Base-by-base conservation (phyloP, 1,284 basidiomycete genomes). In the Leccinum pseudoinsigne region DNA sequence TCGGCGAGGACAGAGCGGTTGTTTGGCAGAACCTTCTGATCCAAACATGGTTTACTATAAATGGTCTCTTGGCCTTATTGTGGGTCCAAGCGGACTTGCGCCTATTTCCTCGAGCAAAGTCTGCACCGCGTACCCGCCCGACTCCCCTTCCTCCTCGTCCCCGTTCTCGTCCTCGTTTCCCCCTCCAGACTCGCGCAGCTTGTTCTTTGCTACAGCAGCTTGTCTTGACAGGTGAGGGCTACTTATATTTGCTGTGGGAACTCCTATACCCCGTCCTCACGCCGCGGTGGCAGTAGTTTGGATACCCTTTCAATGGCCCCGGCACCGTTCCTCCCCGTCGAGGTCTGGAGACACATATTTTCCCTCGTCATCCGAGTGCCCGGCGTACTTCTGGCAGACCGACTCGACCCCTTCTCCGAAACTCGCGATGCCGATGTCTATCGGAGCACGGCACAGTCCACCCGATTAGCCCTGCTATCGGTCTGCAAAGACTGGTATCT, bases 401-500 rank as follows among this genome's bases (percentile, higher is more conserved):
- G 66, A 57, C 65, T 64, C 53, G 75, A 77, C 51, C 75, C 75
- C 40, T 74, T 76, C 61, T 61, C 66, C 38, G 70, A 76, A 59
- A 56, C 66, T 12, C 63, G 64, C 9, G 62, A 66, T 7, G 45
- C 58, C 34, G 66, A 72, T 47, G 50, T 64, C 31, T 70, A 69
- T 23, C 68, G 67, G 68, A 61, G 62, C 51, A n/a, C 59, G 57
- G 57, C 61, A 18, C 21, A 62, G 4, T 61, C 68, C 4, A 56
- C 66, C n/a, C 64, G 66, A 5, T 65, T 26, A 2, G 60, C 70
- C 10, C 66, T 74, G 11, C 34, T 73, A 9, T 51, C 66, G 18
- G 73, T 82, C 42, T 76, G 75, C 63, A 76, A 71, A 4, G 63
- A 70, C 16, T 82, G 81, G 77, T 58, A 72, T 56, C 57, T 67